These are phyloP conservation scores for Suillus cothurnatus DNA, from an alignment of 768 basidiomycete species.

Conservation along the genomic window DNA sequence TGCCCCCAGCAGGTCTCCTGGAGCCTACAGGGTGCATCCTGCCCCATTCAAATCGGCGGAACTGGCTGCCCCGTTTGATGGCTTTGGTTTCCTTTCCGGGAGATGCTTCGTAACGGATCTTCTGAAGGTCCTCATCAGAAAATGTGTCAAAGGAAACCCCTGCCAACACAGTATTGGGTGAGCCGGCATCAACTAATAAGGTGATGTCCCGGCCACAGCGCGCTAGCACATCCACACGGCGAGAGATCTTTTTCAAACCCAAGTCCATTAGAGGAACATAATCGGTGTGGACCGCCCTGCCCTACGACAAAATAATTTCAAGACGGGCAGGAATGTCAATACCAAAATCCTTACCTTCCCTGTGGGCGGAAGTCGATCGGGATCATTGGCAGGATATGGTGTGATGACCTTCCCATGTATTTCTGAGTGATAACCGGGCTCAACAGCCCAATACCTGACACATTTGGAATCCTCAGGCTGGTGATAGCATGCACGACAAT, in stretches of 20 bases:
- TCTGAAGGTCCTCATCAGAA: neutral
- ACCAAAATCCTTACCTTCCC: neutral
- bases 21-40: neutral
- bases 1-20: neutral
- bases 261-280: neutral
- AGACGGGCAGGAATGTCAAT: neutral
- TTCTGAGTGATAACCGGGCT: neutral
- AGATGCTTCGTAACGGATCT: neutral
- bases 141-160: neutral
- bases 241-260: neutral
- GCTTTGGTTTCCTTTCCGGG: neutral
- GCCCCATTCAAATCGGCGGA: neutral
- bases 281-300: neutral
- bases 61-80: neutral
- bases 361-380: neutral
- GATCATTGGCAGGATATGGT: neutral
- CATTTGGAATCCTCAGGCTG: neutral
- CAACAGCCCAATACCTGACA: neutral
- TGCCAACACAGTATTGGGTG: neutral
- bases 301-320: neutral
- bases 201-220: neutral
- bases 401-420: neutral
- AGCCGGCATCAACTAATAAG: neutral
- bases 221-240: neutral
- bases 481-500: neutral